A percentile compares a stretch with the other conserved stretches of the same genome.
Evolutionary conservation across 2,329 filamentous ascomycete species (phyloP).

Genomic region (Colletotrichum chrysophilum): DNA sequence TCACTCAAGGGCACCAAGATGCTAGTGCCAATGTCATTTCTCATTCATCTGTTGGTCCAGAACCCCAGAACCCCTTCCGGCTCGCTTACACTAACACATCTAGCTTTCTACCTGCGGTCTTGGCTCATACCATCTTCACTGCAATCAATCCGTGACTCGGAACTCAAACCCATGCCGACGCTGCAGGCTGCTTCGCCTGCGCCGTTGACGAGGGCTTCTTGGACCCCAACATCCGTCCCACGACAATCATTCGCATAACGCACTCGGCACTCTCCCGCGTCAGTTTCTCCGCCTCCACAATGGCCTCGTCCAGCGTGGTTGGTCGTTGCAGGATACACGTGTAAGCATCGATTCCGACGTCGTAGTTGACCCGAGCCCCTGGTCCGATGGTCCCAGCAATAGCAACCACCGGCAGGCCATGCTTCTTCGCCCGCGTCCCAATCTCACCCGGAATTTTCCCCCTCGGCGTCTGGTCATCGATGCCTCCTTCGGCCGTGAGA

Average conservation of each 20-base stretch:
- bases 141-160: not conserved
- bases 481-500: constrained; percentile 57
- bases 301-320: constrained; percentile 34
- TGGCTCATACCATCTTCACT: constrained; percentile 1
- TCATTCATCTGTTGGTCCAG: not conserved
- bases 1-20: not conserved
- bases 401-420: constrained; percentile 48
- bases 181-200: not conserved
- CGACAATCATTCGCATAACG: constrained; percentile 36
- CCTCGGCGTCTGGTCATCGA: constrained; percentile 55
- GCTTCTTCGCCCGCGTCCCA: constrained; percentile 49
- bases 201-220: not conserved
- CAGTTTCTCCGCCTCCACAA: constrained; percentile 33
- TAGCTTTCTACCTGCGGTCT: not conserved
- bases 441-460: constrained; percentile 61
- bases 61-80: not conserved
- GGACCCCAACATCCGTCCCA: constrained; percentile 32
- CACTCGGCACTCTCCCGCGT: constrained; percentile 36
- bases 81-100: not conserved
- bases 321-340: constrained; percentile 37
- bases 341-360: constrained; percentile 37
- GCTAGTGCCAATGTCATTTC: constrained; percentile 4
- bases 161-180: not conserved
- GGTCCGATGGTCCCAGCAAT: constrained; percentile 41
- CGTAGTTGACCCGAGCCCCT: constrained; percentile 37